A percentile compares a stretch with the other conserved stretches of the same genome.
Evolutionary conservation across 257 asterid species (phyloP).

Genomic region (Thymus mandschuricus): DNA sequence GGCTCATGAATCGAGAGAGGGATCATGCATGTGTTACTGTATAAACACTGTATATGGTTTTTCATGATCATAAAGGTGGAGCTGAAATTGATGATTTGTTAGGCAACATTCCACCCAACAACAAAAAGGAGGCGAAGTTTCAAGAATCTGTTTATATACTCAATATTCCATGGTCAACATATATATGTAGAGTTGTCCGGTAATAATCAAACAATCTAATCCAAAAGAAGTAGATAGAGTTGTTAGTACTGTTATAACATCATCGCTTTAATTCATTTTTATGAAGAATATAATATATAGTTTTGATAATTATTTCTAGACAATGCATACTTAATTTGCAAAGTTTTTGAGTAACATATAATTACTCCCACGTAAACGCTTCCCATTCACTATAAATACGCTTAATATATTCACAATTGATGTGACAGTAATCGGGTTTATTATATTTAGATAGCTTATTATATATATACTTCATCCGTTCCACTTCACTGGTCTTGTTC

Average conservation of each 20-base stretch:
- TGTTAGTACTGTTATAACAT: neutral
- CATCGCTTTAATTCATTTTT: neutral
- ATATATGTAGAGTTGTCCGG: neutral
- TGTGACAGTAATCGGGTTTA: too few relatives aligned
- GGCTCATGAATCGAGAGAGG: too few relatives aligned
- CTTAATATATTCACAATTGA: too few relatives aligned
- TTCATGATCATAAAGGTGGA: neutral
- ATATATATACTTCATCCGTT: too few relatives aligned
- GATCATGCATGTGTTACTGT: too few relatives aligned
- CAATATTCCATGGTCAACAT: neutral
- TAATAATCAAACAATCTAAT: too few relatives aligned
- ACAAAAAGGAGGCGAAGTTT: neutral
- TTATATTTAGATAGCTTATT: too few relatives aligned
- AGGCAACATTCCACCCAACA: conserved; percentile 35
- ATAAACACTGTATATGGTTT: too few relatives aligned
- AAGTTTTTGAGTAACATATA: neutral
- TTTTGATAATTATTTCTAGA: neutral
- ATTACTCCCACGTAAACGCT: too few relatives aligned
- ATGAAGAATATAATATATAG: neutral
- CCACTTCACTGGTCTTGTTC: too few relatives aligned
- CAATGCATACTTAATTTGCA: neutral
- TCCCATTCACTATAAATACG: too few relatives aligned
- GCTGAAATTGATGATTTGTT: conserved; percentile 35
- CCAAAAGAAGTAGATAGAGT: too few relatives aligned
- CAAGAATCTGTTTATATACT: neutral